Evolutionary conservation across 768 basidiomycete genomes (phyloP), one percentile per base, ranked within the genome.

Genomic region (Albatrellus ellisii): DNA sequence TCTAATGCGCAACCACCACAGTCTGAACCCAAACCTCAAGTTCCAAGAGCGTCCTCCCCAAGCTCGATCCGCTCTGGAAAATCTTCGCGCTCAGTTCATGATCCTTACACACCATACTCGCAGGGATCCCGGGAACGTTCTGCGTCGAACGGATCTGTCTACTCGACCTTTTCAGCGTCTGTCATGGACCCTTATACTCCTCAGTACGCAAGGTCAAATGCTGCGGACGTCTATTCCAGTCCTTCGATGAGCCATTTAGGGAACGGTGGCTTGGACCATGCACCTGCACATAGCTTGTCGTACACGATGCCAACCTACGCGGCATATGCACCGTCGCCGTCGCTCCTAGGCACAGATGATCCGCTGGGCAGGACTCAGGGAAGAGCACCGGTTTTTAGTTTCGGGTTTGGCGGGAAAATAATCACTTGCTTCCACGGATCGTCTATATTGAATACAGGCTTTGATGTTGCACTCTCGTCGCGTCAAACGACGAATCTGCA

Each of bases 361-460:
- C 84, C 85, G 4, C 62, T 90, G 2, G 77, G 79, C 22, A 73
- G 87, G 33, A 77, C 80, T 4, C 67, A 77, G 2, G 73, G 72
- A 42, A 74, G 76, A 27, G 74, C 79, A 7, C 92, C 92, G 0
- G 67, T 95, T 22, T 65, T 92, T 41, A 82, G 77, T 47, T 95
- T 97, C 52, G 94, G 94, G 0, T 91, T 92, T 52, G 90, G 90
- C n/a, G 92, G 92, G 9, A 83, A 82, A 54, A 53, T 97, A 44
- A 71, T 92, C 7, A 80, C 87, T 6, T 92, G 86, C 58, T 95
- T 94, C 65, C 89, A 87, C 51, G 72, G 74, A 24, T 69, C 73
- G 39, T 63, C 72, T 10, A 72, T 74, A 12, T 58, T 81, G 55
- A 75, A 67, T 56, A 76, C 80, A 15, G 79, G 83, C 32, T 80